Base-by-base conservation (phyloP, 1,139 yeast species). In the Hansenula anomala region DNA sequence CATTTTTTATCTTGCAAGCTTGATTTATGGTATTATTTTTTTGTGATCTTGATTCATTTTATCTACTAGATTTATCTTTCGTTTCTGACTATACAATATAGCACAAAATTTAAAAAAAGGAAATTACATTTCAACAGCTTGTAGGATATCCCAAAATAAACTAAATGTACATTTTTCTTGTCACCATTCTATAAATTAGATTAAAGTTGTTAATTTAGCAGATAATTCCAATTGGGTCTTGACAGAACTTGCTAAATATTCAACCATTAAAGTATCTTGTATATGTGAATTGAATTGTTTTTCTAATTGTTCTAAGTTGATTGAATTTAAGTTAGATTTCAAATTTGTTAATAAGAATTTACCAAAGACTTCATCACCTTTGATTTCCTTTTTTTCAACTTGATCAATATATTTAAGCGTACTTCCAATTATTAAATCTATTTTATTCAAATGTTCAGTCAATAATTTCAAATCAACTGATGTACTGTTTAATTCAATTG, bases 211-310 rank as follows among this genome's bases (percentile, higher is more conserved):
- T 57, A 86, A 73, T 60, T 85, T 78, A 34, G 89, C 81, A 56
- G 89, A 79, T 56, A 84, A 71, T 58, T 84, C 92, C 49, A 86
- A 74, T 66, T 88, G 96, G 48, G 89, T 86, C 67, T 84, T 85
- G 53, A 88, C 81, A 38, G 94, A 87, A 56, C 83, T 80, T 44
- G 95, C 84, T 64, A 88, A 73, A 59, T 81, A 85, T 56, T 86
- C 94, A 49, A 88, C 76, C 81, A 87, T 80, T 47, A 85, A 73
- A 33, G 88, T 81, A 57, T 88, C 96, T 63, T 86, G 90, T 58
- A 82, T 71, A 61, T 86, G 90, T 40, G 78, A 73, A 55, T 77
- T 78, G 71, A 87, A 80, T 48, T 80, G 73, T 49, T 69, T 66
- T 55, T 75, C 79, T 51, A 85, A 71, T 35, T 69, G 73, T 25